These are phyloP conservation scores for Camptophora hylomeconis DNA, from an alignment of 2,329 filamentous ascomycete species.

Conservation along the genomic window DNA sequence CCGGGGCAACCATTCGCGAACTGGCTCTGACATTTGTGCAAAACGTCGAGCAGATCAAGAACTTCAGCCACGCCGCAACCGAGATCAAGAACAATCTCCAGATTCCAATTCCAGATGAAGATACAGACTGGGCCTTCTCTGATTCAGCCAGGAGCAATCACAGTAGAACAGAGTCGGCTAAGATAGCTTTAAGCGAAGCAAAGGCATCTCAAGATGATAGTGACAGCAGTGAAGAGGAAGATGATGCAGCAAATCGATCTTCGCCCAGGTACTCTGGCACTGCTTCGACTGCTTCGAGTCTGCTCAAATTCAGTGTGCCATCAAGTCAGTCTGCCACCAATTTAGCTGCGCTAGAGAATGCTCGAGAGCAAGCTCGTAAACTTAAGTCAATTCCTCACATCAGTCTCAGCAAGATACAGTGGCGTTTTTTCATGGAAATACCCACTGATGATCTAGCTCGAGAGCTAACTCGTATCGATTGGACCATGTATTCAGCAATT, in stretches of 20 bases:
- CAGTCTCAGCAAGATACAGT: slow-evolving; percentile 70
- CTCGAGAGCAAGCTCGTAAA: slow-evolving; percentile 62
- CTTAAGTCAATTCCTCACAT: slow-evolving; percentile 58
- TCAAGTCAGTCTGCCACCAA: slow-evolving; percentile 30
- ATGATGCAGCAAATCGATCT: slow-evolving; percentile 25
- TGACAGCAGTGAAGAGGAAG: slow-evolving; percentile 5
- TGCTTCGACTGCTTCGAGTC: slow-evolving; percentile 26
- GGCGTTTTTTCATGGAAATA: slow-evolving; percentile 79
- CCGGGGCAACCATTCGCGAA: slow-evolving; percentile 58
- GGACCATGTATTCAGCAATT: slow-evolving; percentile 95
- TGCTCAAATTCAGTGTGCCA: slow-evolving; percentile 26
- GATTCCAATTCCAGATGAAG: slow-evolving; percentile 69
- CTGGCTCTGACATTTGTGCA: slow-evolving; percentile 63
- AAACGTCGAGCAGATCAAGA: slow-evolving; percentile 60
- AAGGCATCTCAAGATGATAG: slow-evolving; percentile 10
- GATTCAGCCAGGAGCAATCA: slow-evolving; percentile 38
- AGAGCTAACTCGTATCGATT: slow-evolving; percentile 90
- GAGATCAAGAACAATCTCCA: slow-evolving; percentile 75
- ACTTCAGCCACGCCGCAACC: slow-evolving; percentile 68
- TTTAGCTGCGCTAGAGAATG: slow-evolving; percentile 52
- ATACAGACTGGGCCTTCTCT: slow-evolving; percentile 79
- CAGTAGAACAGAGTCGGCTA: slow-evolving; percentile 5
- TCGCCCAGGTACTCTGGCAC: slow-evolving; percentile 26
- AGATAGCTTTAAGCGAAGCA: slow-evolving; percentile 7
- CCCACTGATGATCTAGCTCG: slow-evolving; percentile 74